These are phyloP conservation scores for Amanita subjunquillea DNA, from an alignment of 768 basidiomycete genomes.

Conservation along the genomic window DNA sequence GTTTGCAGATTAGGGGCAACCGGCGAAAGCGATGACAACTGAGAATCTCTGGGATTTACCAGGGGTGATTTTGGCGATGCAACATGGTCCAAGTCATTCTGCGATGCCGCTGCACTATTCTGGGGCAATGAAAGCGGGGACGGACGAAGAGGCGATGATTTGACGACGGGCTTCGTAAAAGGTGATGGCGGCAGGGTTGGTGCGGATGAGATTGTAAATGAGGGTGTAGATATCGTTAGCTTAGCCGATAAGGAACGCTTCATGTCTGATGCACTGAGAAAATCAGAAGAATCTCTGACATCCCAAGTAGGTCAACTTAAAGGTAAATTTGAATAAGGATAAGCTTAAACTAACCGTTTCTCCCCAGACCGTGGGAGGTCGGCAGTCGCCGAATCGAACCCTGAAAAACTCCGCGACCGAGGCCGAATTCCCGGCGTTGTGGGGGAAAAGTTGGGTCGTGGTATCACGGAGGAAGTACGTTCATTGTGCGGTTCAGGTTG, in stretches of 20 bases:
- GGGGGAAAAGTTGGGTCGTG: slow-evolving; percentile 57
- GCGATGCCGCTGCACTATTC: slow-evolving; percentile 15
- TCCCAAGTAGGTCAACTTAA: neutral
- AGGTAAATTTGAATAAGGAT: neutral
- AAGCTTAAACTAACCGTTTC: slow-evolving; percentile 15
- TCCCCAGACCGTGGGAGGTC: slow-evolving; percentile 21
- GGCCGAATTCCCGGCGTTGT: slow-evolving; percentile 43
- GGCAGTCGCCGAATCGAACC: slow-evolving; percentile 34
- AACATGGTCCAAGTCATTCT: neutral
- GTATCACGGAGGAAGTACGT: slow-evolving; percentile 21
- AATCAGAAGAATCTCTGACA: neutral
- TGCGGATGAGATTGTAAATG: slow-evolving; percentile 6
- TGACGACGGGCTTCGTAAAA: slow-evolving; percentile 8
- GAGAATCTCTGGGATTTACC: neutral
- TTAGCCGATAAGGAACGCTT: slow-evolving; percentile 13
- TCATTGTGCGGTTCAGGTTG: neutral
- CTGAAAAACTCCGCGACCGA: slow-evolving; percentile 70
- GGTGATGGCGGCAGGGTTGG: slow-evolving; percentile 7
- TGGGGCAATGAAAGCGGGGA: slow-evolving; percentile 34
- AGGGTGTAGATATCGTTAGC: slow-evolving; percentile 3
- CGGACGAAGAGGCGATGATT: slow-evolving; percentile 21
- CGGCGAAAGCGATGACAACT: neutral
- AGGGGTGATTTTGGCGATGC: slow-evolving; percentile 20
- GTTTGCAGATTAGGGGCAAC: neutral
- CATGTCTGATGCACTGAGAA: slow-evolving; percentile 9